Percentiles rank a stretch among this genome's conserved stretches.
Conservation (phyloP, 139 green algal species). For the Coelastrella sp. region DNA sequence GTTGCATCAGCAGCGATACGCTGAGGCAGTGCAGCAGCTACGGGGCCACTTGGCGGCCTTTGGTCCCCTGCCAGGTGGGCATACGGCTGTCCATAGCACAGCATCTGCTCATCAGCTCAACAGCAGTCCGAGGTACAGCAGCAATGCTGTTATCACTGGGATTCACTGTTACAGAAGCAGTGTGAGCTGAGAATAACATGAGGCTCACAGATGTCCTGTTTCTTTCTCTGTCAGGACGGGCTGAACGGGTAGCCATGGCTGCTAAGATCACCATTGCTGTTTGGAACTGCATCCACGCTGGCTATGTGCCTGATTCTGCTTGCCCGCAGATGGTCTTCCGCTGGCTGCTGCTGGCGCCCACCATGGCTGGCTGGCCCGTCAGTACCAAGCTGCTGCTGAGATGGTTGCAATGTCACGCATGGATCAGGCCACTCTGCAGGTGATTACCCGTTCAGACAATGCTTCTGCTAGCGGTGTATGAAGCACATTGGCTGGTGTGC, state of each 20-base stretch:
- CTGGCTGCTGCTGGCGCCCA: constrained; percentile 51
- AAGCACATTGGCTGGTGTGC: no score
- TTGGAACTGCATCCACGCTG: no score
- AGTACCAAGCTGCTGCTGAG: constrained; percentile 63
- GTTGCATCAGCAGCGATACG: constrained; percentile 60
- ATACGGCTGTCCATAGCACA: neutral
- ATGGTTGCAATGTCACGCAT: constrained; percentile 47
- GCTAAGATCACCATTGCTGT: no score
- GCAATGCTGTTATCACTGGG: no score
- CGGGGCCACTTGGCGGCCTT: constrained; percentile 55
- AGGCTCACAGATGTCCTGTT: no score
- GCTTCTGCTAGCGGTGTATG: no score
- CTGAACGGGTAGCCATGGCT: no score
- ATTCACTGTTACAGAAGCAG: no score
- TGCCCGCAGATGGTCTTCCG: constrained; percentile 43
- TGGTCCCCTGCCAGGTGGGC: constrained; percentile 43
- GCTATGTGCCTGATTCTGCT: neutral
- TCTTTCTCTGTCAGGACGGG: no score
- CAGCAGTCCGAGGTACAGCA: no score
- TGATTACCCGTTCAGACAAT: neutral
- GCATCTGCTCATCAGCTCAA: no score
- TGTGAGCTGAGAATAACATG: neutral
- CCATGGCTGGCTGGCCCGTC: constrained; percentile 58
- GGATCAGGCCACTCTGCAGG: constrained; percentile 43
- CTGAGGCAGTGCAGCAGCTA: constrained; percentile 62